Evolutionary conservation across 140 eudicot species (phyloP), one percentile per base, ranked within the genome.

Genomic region (Flaveria floridana): DNA sequence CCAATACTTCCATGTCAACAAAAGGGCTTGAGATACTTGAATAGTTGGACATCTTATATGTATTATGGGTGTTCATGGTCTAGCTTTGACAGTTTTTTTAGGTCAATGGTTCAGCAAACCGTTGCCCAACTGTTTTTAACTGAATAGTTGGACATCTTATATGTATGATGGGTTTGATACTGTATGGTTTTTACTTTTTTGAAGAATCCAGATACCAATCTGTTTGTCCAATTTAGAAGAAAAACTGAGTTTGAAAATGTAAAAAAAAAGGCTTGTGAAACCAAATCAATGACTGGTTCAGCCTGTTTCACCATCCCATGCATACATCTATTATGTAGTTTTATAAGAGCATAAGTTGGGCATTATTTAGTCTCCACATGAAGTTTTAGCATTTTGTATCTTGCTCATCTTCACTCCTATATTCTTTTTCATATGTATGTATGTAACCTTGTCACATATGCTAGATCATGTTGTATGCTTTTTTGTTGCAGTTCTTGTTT

Each of bases 1-100:
- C 46, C 12, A 2, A 11, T n/a, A 76, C 55, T 65, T 66, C 20
- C 44, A 50, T 41, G 46, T 65, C 56, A 34, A 21, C 74, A 1
- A 65, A 67, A 67, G 62, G 34, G 20, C 2, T 68, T 68, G 20
- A 41, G 61, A 57, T 56, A 25, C 69, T 41, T 39, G 74, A 67
- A 62, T 63, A 62, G 26, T 21, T 75, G 15, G 34, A 50, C 51
- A 48, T 47, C 37, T 52, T 52, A 39, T 50, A 51, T 30, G 47
- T 28, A 63, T 39, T 21, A 21, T 15, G 37, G 34, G 53, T 47
- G 62, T 56, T 56, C 28, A 19, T 10, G 30, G 64, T 56, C 30
- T 56, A 19, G 64, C 20, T 20, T 56, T 19, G 30, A 19, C 41
- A 34, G 2, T 25, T 19, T 56, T 56, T 20, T 56, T 7, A 56